Percentiles rank a stretch among this genome's conserved stretches.
These are phyloP conservation scores for Tricholoma flavovirens DNA, from an alignment of 768 basidiomycete genomes.

Conservation along the genomic window DNA sequence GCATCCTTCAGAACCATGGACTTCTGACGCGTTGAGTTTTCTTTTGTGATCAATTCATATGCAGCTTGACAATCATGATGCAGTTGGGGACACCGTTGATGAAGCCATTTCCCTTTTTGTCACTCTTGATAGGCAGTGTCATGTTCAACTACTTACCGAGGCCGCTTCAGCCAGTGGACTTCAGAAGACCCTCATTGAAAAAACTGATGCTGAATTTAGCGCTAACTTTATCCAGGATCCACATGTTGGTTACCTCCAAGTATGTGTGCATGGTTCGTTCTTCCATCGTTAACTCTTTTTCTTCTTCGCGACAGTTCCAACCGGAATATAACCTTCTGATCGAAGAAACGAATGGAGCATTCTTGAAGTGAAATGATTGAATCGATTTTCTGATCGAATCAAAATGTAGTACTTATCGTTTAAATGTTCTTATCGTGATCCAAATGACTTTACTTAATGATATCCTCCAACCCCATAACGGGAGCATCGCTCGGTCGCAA, in stretches of 20 bases:
- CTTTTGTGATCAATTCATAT: neutral
- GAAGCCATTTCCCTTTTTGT: conserved; percentile 37
- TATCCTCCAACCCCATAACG: no score
- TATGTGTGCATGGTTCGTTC: conserved; percentile 3
- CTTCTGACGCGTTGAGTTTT: conserved; percentile 21
- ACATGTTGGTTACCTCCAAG: conserved; percentile 13
- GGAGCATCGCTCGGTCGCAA: no score
- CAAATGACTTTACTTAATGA: no score
- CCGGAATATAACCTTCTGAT: conserved; percentile 20
- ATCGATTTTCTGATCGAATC: no score
- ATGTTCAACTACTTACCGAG: conserved; percentile 40
- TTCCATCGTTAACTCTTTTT: neutral
- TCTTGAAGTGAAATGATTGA: conserved; percentile 14
- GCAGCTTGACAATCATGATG: neutral
- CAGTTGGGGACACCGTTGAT: conserved; percentile 36
- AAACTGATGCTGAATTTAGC: conserved; percentile 21
- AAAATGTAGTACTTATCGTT: no score
- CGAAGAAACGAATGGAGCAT: conserved; percentile 23
- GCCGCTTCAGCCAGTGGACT: conserved; percentile 29
- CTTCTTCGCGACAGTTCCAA: conserved; percentile 17
- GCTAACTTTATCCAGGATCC: conserved; percentile 17
- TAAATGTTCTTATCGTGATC: no score
- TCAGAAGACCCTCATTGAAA: conserved; percentile 17
- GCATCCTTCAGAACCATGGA: conserved; percentile 40
- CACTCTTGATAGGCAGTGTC: conserved; percentile 39